Evolutionary conservation across 1,284 basidiomycete genomes (phyloP).

Genomic region (Leccinum fallax): DNA sequence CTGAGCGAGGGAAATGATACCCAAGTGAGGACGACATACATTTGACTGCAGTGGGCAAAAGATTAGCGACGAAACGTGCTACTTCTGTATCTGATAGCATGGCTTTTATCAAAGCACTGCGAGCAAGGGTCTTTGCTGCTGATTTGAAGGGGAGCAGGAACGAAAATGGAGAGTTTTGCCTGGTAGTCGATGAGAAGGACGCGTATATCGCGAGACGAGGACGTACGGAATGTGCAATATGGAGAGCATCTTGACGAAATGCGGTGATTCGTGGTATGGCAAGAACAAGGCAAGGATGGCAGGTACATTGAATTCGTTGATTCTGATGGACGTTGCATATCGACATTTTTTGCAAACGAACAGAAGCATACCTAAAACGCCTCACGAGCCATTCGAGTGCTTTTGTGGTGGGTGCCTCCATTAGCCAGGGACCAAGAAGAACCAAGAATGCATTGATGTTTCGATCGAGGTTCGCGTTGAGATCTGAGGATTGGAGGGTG

Average conservation of each 20-base stretch:
- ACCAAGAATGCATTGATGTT: slow-evolving; percentile 68
- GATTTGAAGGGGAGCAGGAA: slow-evolving; percentile 80
- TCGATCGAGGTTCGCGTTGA: slow-evolving; percentile 62
- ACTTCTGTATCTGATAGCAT: slow-evolving; percentile 76
- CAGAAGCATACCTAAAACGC: slow-evolving; percentile 74
- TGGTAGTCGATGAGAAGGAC: slow-evolving; percentile 22
- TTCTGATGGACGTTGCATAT: slow-evolving; percentile 46
- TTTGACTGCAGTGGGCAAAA: slow-evolving; percentile 65
- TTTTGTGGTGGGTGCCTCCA: slow-evolving; percentile 83
- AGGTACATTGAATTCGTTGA: slow-evolving; percentile 92
- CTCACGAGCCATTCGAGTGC: slow-evolving; percentile 97
- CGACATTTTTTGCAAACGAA: background rate
- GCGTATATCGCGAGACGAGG: background rate
- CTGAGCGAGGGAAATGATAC: slow-evolving; percentile 8
- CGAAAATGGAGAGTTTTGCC: slow-evolving; percentile 55
- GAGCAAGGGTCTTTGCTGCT: slow-evolving; percentile 70
- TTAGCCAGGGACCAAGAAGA: slow-evolving; percentile 78
- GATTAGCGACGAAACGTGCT: slow-evolving; percentile 66
- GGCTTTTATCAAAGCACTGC: slow-evolving; percentile 65
- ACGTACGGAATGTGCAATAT: slow-evolving; percentile 79
- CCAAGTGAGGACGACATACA: slow-evolving; percentile 31
- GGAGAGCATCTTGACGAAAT: slow-evolving; percentile 92
- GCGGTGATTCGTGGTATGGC: slow-evolving; percentile 94
- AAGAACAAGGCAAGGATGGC: slow-evolving; percentile 83
- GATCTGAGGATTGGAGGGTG: slow-evolving; percentile 73